These are phyloP conservation scores for Ogataea minuta DNA, from an alignment of 805 yeast species.

Conservation along the genomic window DNA sequence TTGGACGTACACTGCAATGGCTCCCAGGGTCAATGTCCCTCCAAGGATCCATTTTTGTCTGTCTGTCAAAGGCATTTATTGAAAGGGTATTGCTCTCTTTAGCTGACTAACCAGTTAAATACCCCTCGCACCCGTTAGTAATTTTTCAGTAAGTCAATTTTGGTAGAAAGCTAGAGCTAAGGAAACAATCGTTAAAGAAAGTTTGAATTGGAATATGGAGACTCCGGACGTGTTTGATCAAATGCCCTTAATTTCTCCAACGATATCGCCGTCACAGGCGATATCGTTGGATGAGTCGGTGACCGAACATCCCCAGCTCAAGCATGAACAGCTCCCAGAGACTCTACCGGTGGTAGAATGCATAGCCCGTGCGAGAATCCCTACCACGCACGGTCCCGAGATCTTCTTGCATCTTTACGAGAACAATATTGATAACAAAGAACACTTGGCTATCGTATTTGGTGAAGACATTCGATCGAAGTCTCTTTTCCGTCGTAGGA, in stretches of 20 bases:
- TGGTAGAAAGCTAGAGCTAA: background rate
- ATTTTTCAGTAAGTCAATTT: slow-evolving; percentile 2
- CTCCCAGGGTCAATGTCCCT: slow-evolving; percentile 27
- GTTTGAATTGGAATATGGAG: background rate
- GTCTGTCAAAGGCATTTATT: slow-evolving; percentile 23
- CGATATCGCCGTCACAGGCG: slow-evolving; percentile 32
- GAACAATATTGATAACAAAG: slow-evolving; percentile 84
- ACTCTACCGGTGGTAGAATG: slow-evolving; percentile 76
- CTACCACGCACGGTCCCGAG: slow-evolving; percentile 94
- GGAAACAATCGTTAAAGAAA: too few relatives aligned
- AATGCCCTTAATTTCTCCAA: slow-evolving; percentile 42
- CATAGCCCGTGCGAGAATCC: slow-evolving; percentile 92
- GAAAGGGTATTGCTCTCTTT: slow-evolving; percentile 1
- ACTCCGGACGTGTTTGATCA: slow-evolving; percentile 31
- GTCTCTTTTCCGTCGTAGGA: slow-evolving; percentile 59
- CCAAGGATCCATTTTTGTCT: slow-evolving; percentile 33
- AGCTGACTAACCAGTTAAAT: background rate
- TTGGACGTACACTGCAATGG: slow-evolving; percentile 27
- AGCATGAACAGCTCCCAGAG: slow-evolving; percentile 46
- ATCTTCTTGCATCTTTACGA: slow-evolving; percentile 87
- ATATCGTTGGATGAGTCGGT: slow-evolving; percentile 8
- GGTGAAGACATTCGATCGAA: slow-evolving; percentile 87
- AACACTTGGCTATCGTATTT: slow-evolving; percentile 95
- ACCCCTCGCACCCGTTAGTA: background rate
- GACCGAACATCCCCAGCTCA: slow-evolving; percentile 15